Evolutionary conservation across 805 yeast species (phyloP).

Genomic region (Hyphopichia homilentoma): DNA sequence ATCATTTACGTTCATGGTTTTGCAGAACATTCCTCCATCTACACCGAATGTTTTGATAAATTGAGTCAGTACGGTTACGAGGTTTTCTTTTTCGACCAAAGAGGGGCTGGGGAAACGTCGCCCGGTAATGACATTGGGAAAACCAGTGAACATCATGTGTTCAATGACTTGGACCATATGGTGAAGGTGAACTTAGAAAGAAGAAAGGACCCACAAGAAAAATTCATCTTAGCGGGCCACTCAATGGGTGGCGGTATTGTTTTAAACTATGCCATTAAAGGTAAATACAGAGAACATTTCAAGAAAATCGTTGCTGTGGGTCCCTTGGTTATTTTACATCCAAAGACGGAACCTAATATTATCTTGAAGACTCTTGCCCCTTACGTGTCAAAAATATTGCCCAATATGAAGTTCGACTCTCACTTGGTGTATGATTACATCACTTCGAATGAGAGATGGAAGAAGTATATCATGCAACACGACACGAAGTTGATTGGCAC

Average conservation of each 20-base stretch:
- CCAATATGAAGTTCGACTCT: constrained; percentile 52
- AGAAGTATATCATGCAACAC: constrained; percentile 36
- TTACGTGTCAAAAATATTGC: constrained; percentile 33
- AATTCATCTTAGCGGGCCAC: constrained; percentile 58
- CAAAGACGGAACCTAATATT: constrained; percentile 53
- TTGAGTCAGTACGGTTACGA: constrained; percentile 56
- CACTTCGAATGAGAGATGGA: constrained; percentile 47
- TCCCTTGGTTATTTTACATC: constrained; percentile 59
- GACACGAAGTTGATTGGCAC: constrained; percentile 43
- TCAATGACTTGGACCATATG: constrained; percentile 59
- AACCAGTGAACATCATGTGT: constrained; percentile 54
- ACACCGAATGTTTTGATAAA: constrained; percentile 51
- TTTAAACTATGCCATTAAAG: constrained; percentile 58
- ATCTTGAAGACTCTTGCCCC: constrained; percentile 41
- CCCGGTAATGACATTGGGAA: constrained; percentile 50
- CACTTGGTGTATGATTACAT: constrained; percentile 52
- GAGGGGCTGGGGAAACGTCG: constrained; percentile 71
- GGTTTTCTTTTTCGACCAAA: constrained; percentile 64
- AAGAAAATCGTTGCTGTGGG: constrained; percentile 49
- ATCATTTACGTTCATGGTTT: constrained; percentile 69
- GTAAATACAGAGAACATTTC: constrained; percentile 45
- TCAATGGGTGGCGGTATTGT: constrained; percentile 82
- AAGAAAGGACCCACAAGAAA: constrained; percentile 25
- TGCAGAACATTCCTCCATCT: constrained; percentile 52
- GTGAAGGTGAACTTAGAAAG: constrained; percentile 41